Evolutionary conservation across 805 yeast species (phyloP).

Genomic region (Kuraishia piskuri): DNA sequence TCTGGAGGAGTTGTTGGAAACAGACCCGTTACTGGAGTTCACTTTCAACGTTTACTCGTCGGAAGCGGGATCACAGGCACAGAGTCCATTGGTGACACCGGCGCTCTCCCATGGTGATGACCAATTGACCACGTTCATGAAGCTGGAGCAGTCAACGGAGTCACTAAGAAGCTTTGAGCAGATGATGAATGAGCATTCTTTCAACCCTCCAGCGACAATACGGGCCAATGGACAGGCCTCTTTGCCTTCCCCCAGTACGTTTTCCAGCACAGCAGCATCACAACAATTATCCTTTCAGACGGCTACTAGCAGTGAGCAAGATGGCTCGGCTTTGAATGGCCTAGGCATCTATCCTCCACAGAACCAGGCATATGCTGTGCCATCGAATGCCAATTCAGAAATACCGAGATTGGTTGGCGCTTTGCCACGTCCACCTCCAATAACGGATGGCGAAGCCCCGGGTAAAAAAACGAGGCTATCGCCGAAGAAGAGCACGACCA

Average conservation of each 20-base stretch:
- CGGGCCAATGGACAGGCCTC: neutral
- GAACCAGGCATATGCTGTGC: neutral
- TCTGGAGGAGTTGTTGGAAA: constrained; percentile 1
- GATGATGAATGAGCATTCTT: neutral
- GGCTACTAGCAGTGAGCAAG: neutral
- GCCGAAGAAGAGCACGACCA: neutral
- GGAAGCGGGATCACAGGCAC: neutral
- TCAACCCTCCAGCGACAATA: neutral
- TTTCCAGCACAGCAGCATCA: neutral
- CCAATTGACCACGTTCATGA: neutral
- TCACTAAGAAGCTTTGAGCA: neutral
- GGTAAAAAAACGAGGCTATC: neutral
- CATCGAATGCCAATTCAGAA: neutral
- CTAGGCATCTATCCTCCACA: neutral
- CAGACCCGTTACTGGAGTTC: constrained; percentile 1
- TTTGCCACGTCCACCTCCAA: neutral
- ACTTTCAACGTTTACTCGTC: neutral
- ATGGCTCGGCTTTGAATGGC: neutral
- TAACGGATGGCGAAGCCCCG: neutral
- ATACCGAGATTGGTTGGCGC: neutral
- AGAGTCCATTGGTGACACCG: neutral
- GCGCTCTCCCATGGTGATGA: neutral
- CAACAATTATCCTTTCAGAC: neutral
- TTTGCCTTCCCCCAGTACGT: neutral
- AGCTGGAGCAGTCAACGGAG: neutral